phyloP scores from a whole-genome alignment of 306 rosid species.

The Abrus precatorius region DNA sequence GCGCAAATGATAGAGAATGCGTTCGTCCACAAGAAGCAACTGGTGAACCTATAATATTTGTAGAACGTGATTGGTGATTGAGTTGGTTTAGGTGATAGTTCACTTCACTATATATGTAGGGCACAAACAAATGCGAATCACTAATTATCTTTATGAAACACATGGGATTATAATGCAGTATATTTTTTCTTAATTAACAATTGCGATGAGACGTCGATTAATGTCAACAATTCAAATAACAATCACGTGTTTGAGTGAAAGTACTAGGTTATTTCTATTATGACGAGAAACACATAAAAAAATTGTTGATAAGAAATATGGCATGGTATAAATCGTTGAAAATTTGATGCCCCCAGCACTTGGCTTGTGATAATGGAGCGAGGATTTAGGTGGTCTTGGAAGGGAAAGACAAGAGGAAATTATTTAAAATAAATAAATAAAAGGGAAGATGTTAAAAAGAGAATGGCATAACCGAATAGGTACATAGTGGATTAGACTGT shows the following conservation, averaged over 20 bases:
- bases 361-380: conserved; percentile 42
- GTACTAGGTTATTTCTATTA: conserved; percentile 4
- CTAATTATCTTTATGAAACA: conserved; percentile 37
- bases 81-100: conserved; percentile 56
- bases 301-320: conserved; percentile 27
- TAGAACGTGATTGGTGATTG: conserved; percentile 47
- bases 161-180: conserved; percentile 11
- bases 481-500: conserved; percentile 58
- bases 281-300: background rate
- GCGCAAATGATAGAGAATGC: conserved; percentile 43
- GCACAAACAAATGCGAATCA: conserved; percentile 51
- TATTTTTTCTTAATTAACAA: background rate
- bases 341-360: conserved; percentile 47
- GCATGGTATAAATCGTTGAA: conserved; percentile 41
- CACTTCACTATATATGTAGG: conserved; percentile 51
- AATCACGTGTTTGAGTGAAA: conserved; percentile 29
- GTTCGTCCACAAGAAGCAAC: conserved; percentile 51
- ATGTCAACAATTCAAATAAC: conserved; percentile 25
- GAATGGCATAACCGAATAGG: conserved; percentile 46
- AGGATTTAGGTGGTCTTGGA: conserved; percentile 34
- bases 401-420: conserved; percentile 1
- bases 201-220: conserved; percentile 14
- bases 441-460: conserved; percentile 22
- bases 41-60: conserved; percentile 46
- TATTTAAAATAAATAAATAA: background rate